Evolutionary conservation across 1,284 basidiomycete species (phyloP).

Genomic region (Tilletia walkeri): DNA sequence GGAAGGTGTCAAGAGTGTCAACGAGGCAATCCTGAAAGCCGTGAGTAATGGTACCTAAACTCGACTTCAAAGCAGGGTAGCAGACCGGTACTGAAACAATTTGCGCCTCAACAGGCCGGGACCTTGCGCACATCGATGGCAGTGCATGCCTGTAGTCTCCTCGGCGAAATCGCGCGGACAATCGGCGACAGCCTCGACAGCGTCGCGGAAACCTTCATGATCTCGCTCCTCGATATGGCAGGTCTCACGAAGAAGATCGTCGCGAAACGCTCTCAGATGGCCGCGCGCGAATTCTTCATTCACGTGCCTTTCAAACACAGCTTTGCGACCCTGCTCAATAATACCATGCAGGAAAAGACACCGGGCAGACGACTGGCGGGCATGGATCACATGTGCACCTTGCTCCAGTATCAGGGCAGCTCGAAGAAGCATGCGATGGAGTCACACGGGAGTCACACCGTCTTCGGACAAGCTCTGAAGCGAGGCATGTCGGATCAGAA

Average conservation of each 20-base stretch:
- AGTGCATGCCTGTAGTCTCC: constrained; percentile 73
- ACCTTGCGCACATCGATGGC: constrained; percentile 91
- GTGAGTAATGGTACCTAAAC: constrained; percentile 60
- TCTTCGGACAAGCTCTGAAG: constrained; percentile 58
- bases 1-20: constrained; percentile 70
- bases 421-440: constrained; percentile 51
- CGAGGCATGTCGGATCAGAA: constrained; percentile 76
- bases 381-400: constrained; percentile 49
- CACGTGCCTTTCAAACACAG: constrained; percentile 69
- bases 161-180: constrained; percentile 68
- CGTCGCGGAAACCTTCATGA: constrained; percentile 62
- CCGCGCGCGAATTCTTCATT: constrained; percentile 69
- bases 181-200: constrained; percentile 64
- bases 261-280: constrained; percentile 78
- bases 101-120: constrained; percentile 65
- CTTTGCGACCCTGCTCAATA: constrained; percentile 73
- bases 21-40: constrained; percentile 80
- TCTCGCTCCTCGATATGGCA: constrained; percentile 78
- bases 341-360: constrained; percentile 77
- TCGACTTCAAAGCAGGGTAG: neutral
- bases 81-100: neutral
- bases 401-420: constrained; percentile 52
- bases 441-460: constrained; percentile 57
- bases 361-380: constrained; percentile 73
- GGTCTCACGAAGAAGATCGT: constrained; percentile 93